Base-by-base conservation (phyloP, 2,329 filamentous ascomycete genomes). In the Pseudogymnoascus destructans region DNA sequence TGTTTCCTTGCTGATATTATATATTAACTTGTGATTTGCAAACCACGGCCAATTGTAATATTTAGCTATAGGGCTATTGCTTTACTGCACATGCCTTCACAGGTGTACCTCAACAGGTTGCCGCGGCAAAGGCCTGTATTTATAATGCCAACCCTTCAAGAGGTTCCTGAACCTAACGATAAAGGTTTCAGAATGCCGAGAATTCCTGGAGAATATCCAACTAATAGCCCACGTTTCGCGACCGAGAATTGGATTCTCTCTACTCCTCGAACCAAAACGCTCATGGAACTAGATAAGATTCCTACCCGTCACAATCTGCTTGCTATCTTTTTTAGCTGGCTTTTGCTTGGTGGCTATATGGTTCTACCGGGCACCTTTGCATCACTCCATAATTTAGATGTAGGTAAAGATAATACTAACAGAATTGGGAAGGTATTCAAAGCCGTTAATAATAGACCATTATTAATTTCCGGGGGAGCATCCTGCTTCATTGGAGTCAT, bases 321-420 rank as follows among this genome's bases (percentile, higher is more conserved):
- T 32, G 63, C 64, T 3, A 52, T 61, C n/a, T 64, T 66, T 57
- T 67, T 66, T 42, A 67, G 63, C 21, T 58, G 60, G 57, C 62
- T 67, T 32, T 61, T 68, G 3, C 61, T 68, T 11, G 67, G 66
- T 1, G 66, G 66, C 30, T 68, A 66, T 59, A 56, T 69, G 1
- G 63, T 68, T 40, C 64, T 68, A 59, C 67, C 67, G 0, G 64
- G 64, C 2, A 67, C 66, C 10, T 69, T 66, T 62, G 66, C 65
- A 59, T 63, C 55, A 13, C 49, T 57, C 55, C 59, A 55, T 55
- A 9, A 58, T 21, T 2, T 38, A 17, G 35, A 38, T 17, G 35
- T 38, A 38, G 35, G 35, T 38, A 38, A 38, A 38, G 35, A 17
- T 38, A 38, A 35, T 35, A 35, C 13, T 35, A 15, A 38, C 35